Percentiles rank a stretch among this genome's conserved stretches.
phyloP scores from a whole-genome alignment of 345 rosid species.

The Boechera stricta region DNA sequence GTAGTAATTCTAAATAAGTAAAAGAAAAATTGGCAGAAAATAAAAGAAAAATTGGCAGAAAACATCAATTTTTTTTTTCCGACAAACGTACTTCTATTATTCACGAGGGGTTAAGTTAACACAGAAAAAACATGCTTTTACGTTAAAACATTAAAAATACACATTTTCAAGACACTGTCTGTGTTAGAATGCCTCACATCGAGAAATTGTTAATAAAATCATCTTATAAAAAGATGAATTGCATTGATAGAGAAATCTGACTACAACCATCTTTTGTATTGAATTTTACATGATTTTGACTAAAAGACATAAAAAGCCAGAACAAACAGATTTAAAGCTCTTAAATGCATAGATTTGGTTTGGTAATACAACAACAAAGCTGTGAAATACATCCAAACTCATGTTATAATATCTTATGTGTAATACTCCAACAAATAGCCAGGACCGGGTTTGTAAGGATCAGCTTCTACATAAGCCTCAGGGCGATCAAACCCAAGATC shows the following conservation, averaged over 20 bases:
- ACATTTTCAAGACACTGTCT: no score
- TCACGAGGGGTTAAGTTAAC: not conserved
- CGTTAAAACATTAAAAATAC: no score
- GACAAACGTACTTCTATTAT: no score
- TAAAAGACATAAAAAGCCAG: no score
- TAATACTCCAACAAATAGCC: slow-evolving; percentile 62
- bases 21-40: not conserved
- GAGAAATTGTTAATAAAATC: no score
- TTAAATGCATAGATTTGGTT: slow-evolving; percentile 7
- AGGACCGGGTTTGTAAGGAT: slow-evolving; percentile 84
- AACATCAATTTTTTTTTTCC: not conserved
- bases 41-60: not conserved
- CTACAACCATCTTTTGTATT: no score
- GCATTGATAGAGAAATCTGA: no score
- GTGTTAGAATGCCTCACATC: no score
- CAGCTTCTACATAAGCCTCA: slow-evolving; percentile 71
- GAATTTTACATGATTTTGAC: no score
- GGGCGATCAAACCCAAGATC: slow-evolving; percentile 79
- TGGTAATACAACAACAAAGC: slow-evolving; percentile 21
- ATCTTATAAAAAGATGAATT: no score
- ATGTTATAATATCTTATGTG: slow-evolving; percentile 42
- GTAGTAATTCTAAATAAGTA: not conserved
- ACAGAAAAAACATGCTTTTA: no score
- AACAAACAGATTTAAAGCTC: not conserved
- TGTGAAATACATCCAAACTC: slow-evolving; percentile 12